These are phyloP conservation scores for Xanthoparmelia taractica DNA, from an alignment of 495 filamentous ascomycete genomes.

Conservation along the genomic window DNA sequence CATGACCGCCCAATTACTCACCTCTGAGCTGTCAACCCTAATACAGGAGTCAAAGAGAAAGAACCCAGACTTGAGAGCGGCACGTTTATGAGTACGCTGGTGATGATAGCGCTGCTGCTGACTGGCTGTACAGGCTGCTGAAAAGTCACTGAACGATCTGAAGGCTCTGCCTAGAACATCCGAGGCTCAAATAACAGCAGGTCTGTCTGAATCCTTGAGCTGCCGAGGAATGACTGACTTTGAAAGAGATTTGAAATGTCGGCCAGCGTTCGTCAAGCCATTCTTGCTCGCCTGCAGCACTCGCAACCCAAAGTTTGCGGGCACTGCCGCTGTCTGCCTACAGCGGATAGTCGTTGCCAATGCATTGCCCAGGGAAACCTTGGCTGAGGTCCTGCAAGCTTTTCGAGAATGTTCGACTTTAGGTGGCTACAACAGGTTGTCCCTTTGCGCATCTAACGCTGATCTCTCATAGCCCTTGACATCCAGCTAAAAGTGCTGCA, in stretches of 20 bases:
- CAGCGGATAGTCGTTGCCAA: conserved; percentile 78
- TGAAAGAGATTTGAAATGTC: conserved; percentile 66
- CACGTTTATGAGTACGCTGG: conserved; percentile 32
- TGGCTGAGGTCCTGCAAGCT: conserved; percentile 79
- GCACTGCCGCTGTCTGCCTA: conserved; percentile 76
- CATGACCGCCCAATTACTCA: conserved; percentile 91
- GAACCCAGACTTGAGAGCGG: conserved; percentile 78
- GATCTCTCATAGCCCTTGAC: conserved; percentile 52
- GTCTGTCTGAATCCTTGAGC: conserved; percentile 39
- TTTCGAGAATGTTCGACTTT: conserved; percentile 70
- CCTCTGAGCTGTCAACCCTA: conserved; percentile 80
- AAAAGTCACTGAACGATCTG: conserved; percentile 86
- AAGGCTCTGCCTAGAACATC: conserved; percentile 69
- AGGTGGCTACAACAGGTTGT: conserved; percentile 7
- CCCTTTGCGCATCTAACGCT: no score
- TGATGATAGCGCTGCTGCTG: conserved; percentile 9
- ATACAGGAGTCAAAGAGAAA: conserved; percentile 95
- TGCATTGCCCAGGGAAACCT: conserved; percentile 60
- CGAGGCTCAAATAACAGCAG: conserved; percentile 75
- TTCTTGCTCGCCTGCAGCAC: conserved; percentile 89
- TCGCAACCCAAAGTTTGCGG: conserved; percentile 79
- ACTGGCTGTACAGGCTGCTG: conserved; percentile 62
- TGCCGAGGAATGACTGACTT: conserved; percentile 24
- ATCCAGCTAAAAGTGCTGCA: conserved; percentile 95
- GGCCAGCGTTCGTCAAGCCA: conserved; percentile 76